Percentiles rank a stretch among this genome's conserved stretches.
Conservation (phyloP, 371 early-diverging fungal species). For the Smittium mucronatum region DNA sequence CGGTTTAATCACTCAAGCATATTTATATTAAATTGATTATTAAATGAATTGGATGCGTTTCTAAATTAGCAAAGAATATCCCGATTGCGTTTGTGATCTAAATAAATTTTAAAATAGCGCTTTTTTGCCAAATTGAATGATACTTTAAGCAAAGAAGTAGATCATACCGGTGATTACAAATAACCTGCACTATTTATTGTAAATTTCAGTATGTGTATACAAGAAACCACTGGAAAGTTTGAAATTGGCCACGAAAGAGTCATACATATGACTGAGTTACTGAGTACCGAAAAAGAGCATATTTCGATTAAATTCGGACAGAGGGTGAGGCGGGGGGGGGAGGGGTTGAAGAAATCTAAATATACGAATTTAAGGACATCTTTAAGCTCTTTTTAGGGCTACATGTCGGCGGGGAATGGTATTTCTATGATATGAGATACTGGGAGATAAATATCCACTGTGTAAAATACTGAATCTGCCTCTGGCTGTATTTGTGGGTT, state of each 20-base stretch:
- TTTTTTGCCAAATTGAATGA: not conserved
- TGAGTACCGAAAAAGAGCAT: not conserved
- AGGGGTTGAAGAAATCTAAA: not conserved
- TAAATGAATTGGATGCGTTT: not conserved
- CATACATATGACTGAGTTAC: not conserved
- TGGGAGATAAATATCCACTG: not conserved
- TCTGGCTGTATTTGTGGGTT: not conserved
- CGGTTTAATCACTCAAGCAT: not conserved
- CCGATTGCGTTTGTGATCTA: not conserved
- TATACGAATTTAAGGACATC: not conserved
- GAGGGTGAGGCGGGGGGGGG: too few species aligned
- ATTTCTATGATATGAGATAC: not conserved
- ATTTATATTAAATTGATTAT: not conserved
- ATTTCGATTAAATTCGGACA: not conserved
- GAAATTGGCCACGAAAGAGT: not conserved
- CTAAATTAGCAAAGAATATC: not conserved
- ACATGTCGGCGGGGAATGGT: not conserved
- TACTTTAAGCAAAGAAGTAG: not conserved
- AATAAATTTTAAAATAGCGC: not conserved
- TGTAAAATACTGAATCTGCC: not conserved
- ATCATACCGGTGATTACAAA: not conserved
- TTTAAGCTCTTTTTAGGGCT: not conserved
- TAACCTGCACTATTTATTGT: not conserved
- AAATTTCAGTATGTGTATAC: not conserved
- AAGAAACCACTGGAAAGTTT: not conserved